Evolutionary conservation across 2,329 filamentous ascomycete genomes (phyloP).

Genomic region (Dryadomyces quercivorus): DNA sequence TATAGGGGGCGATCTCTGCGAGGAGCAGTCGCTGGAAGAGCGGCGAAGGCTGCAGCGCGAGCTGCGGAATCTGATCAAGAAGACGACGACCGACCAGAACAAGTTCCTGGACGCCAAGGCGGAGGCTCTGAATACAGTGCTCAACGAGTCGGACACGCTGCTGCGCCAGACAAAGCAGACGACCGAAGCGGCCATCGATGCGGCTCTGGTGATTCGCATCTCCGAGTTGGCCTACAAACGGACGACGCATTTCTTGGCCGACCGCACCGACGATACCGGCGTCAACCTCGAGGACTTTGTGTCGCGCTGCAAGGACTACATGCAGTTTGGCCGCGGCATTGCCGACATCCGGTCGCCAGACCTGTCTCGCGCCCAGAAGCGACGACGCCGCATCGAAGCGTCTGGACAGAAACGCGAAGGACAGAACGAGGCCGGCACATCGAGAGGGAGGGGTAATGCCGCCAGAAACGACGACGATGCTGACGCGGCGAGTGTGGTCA

Average conservation of each 20-base stretch:
- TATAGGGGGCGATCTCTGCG: constrained; percentile 44
- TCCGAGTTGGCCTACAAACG: constrained; percentile 74
- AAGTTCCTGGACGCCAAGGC: constrained; percentile 58
- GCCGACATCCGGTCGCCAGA: constrained; percentile 37
- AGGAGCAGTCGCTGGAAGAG: constrained; percentile 66
- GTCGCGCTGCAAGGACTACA: constrained; percentile 78
- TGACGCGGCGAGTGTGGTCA: constrained; percentile 24
- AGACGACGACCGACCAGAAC: constrained; percentile 48
- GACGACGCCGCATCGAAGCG: constrained; percentile 31
- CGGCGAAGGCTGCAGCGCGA: constrained; percentile 44
- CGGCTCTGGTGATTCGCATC: constrained; percentile 68
- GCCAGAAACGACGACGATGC: constrained; percentile 57
- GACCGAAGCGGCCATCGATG: constrained; percentile 80
- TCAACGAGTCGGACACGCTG: constrained; percentile 53
- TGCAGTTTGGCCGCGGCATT: constrained; percentile 55
- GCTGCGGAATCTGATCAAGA: constrained; percentile 41
- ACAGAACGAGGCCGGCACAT: constrained; percentile 12
- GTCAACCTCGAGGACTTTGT: constrained; percentile 88
- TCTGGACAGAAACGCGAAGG: constrained; percentile 12
- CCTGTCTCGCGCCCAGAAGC: constrained; percentile 35
- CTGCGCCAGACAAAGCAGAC: constrained; percentile 71
- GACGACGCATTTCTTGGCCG: constrained; percentile 60
- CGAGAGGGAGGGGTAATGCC: constrained; percentile 24
- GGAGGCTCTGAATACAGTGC: constrained; percentile 49
- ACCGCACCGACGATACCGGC: constrained; percentile 54